Conservation (phyloP, 305 asterid genomes). For the Solanum chacoense region DNA sequence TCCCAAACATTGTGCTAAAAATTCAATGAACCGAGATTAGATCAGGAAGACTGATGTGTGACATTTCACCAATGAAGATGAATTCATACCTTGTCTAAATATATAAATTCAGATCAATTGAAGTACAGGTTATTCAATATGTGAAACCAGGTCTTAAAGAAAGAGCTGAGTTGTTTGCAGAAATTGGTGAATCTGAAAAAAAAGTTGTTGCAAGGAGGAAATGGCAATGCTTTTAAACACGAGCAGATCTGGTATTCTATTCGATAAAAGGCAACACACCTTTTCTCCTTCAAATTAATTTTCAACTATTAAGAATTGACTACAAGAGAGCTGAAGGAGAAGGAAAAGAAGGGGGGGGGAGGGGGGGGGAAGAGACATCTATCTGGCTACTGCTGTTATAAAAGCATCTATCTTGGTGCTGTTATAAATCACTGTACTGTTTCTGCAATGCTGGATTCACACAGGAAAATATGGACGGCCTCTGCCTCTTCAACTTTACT, state of each 20-base stretch:
- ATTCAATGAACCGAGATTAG: not conserved
- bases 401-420: slow-evolving; percentile 5
- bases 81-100: not conserved
- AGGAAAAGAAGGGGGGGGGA: not conserved
- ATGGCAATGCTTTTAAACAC: not conserved
- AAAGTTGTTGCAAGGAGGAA: not conserved
- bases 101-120: not conserved
- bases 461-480: slow-evolving; percentile 30
- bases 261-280: not conserved
- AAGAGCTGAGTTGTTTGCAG: not conserved
- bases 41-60: not conserved
- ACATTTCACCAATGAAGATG: not conserved
- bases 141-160: not conserved
- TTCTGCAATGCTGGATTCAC: slow-evolving; percentile 27
- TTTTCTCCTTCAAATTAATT: not conserved
- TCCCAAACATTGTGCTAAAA: not conserved
- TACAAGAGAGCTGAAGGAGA: not conserved
- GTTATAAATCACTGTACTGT: slow-evolving; percentile 20
- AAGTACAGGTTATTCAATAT: not conserved
- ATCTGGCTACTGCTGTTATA: not conserved
- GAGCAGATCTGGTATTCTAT: not conserved
- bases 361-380: not conserved
- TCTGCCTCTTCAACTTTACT: slow-evolving; percentile 33
- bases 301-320: not conserved
- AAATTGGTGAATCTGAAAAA: not conserved